Conservation (phyloP, 768 basidiomycete genomes). For the Suillus plorans region DNA sequence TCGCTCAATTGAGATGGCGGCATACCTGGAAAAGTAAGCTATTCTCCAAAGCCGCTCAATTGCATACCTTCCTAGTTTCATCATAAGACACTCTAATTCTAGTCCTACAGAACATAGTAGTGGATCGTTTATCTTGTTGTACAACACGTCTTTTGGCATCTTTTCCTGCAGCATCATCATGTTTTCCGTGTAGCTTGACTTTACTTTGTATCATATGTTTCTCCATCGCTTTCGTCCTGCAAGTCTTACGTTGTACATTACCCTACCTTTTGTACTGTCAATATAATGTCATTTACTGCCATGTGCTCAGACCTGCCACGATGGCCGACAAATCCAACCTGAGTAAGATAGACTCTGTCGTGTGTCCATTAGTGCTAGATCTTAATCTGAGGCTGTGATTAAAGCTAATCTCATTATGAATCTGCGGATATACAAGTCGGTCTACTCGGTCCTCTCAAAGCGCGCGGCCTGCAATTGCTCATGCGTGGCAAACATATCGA, state of each 20-base stretch:
- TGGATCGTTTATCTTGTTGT: constrained; percentile 17
- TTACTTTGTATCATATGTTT: constrained; percentile 5
- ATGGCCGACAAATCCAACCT: neutral
- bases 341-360: neutral
- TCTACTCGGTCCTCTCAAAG: neutral
- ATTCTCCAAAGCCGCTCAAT: constrained; percentile 15
- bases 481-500: neutral
- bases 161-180: constrained; percentile 8
- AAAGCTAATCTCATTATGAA: neutral
- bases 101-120: constrained; percentile 13
- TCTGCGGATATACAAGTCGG: neutral
- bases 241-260: neutral
- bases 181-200: neutral
- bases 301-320: neutral
- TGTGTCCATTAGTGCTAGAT: neutral
- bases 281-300: neutral
- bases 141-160: constrained; percentile 8
- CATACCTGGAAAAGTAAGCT: constrained; percentile 14
- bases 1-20: constrained; percentile 11
- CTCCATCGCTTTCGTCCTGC: neutral
- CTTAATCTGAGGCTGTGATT: constrained; percentile 2
- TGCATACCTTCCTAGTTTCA: constrained; percentile 16
- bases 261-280: neutral
- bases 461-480: neutral
- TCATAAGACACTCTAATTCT: constrained; percentile 18